Conservation (phyloP, 2,329 filamentous ascomycete species). For the Fusarium floridanum region DNA sequence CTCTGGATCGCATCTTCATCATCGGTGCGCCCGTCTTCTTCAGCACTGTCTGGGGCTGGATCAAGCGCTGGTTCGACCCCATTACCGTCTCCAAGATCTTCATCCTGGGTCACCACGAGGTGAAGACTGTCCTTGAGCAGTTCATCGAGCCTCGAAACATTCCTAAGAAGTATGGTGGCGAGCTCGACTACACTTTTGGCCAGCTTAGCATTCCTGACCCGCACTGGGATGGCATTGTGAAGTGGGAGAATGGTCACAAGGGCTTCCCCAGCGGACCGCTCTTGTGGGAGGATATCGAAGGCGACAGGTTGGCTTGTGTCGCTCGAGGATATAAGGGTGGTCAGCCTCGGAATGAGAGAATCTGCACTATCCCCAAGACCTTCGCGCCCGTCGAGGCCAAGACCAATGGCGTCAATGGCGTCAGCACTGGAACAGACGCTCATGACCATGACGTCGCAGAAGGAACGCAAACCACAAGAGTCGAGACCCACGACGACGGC, state of each 20-base stretch:
- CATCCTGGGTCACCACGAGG: slow-evolving; percentile 80
- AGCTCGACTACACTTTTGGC: slow-evolving; percentile 86
- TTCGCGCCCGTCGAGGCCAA: slow-evolving; percentile 39
- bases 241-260: slow-evolving; percentile 66
- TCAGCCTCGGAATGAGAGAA: slow-evolving; percentile 58
- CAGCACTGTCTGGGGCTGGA: slow-evolving; percentile 93
- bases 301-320: slow-evolving; percentile 64
- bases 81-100: slow-evolving; percentile 97
- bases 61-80: slow-evolving; percentile 95
- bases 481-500: slow-evolving; percentile 41
- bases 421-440: slow-evolving; percentile 10
- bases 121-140: slow-evolving; percentile 79
- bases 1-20: slow-evolving; percentile 76
- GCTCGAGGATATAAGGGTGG: slow-evolving; percentile 64
- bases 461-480: slow-evolving; percentile 46
- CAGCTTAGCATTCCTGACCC: slow-evolving; percentile 81
- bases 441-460: slow-evolving; percentile 35
- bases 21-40: slow-evolving; percentile 93
- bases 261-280: slow-evolving; percentile 69
- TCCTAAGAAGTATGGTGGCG: slow-evolving; percentile 89
- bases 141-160: slow-evolving; percentile 89
- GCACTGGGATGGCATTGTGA: slow-evolving; percentile 61
- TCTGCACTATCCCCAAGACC: slow-evolving; percentile 65
- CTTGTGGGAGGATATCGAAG: slow-evolving; percentile 65
- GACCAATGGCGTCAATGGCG: slow-evolving; percentile 6